Conservation (phyloP, 345 rosid genomes). For the Salix suchowensis region DNA sequence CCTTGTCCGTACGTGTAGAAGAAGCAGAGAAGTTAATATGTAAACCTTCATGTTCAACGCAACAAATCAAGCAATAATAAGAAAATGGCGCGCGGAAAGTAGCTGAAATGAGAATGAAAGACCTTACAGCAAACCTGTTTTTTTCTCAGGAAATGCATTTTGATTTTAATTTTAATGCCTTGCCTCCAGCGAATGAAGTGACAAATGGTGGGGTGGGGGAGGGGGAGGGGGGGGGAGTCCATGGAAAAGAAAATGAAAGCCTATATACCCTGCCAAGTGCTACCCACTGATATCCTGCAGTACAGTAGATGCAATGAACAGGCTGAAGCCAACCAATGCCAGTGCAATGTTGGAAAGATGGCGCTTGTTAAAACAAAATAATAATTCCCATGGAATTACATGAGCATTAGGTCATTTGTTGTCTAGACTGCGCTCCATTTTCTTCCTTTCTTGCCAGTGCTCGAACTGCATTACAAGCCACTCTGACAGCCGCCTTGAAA, state of each 20-base stretch:
- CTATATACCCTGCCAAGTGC: too few relatives aligned
- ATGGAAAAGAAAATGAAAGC: background rate
- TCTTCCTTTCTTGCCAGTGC: constrained; percentile 6
- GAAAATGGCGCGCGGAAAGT: too few relatives aligned
- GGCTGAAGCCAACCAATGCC: background rate
- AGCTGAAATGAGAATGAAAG: background rate
- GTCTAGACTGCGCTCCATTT: background rate
- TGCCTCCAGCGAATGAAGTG: background rate
- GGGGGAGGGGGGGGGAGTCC: background rate
- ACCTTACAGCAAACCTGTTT: background rate
- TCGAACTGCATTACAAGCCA: background rate
- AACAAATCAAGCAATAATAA: background rate
- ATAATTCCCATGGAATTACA: background rate
- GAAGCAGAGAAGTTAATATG: background rate
- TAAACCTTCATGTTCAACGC: background rate
- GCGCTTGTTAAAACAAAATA: background rate
- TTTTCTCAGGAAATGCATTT: background rate
- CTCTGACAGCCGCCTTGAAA: constrained; percentile 1
- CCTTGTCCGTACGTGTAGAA: background rate
- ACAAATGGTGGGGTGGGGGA: background rate
- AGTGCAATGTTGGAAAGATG: background rate
- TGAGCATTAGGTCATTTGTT: background rate
- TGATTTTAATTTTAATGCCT: too few relatives aligned
- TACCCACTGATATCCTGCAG: background rate
- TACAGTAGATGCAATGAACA: background rate